These are phyloP conservation scores for Rhynchospora pubera DNA, from an alignment of 176 grass and related monocot genomes.

Conservation along the genomic window DNA sequence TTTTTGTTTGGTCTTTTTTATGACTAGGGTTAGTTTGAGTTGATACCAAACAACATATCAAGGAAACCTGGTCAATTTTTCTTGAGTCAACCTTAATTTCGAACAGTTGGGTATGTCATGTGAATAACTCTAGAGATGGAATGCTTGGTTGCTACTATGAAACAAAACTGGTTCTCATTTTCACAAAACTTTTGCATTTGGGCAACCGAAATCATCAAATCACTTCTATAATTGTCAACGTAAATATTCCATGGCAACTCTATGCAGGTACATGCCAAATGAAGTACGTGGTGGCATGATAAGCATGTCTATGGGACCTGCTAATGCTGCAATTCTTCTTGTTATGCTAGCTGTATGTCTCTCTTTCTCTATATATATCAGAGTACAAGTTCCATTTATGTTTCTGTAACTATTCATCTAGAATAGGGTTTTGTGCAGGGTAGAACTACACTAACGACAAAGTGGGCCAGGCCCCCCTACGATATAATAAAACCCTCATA, in stretches of 20 bases:
- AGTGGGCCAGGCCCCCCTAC: too few species aligned
- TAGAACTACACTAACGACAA: too few species aligned
- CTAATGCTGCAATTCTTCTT: constrained; percentile 52
- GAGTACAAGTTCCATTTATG: background rate
- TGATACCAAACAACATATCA: background rate
- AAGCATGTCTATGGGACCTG: constrained; percentile 51
- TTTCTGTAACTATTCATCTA: background rate
- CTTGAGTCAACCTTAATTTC: background rate
- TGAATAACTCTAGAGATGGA: background rate
- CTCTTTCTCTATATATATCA: background rate
- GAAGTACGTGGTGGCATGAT: constrained; percentile 97
- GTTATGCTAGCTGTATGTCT: constrained; percentile 47
- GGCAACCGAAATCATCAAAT: constrained; percentile 15
- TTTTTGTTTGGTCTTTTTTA: background rate
- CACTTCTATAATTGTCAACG: background rate
- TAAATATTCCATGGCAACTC: background rate
- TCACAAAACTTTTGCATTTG: background rate
- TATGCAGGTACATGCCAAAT: constrained; percentile 78
- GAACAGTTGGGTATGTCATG: background rate
- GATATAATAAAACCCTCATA: too few species aligned
- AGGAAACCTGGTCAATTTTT: background rate
- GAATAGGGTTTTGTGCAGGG: background rate
- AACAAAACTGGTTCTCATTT: background rate
- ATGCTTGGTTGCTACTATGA: background rate
- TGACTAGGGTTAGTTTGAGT: background rate